phyloP scores from a whole-genome alignment of 306 rosid species.

The Cicer yamashitae region DNA sequence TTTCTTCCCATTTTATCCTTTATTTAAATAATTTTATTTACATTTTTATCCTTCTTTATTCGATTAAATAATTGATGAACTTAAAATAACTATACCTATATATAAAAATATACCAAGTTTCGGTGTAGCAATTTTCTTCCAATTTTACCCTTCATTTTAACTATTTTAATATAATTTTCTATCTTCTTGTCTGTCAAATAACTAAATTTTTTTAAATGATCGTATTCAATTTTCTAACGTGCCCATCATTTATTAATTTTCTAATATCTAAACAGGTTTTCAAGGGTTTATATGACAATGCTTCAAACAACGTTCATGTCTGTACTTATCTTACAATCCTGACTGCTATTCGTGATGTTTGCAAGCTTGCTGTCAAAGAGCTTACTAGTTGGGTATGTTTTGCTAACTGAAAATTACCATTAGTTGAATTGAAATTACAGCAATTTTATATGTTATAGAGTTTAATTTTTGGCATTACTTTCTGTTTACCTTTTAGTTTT shows the following conservation, averaged over 20 bases:
- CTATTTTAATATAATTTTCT: too few relatives aligned
- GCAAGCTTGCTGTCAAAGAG: constrained; percentile 97
- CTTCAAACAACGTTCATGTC: constrained; percentile 73
- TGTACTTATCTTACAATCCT: constrained; percentile 82
- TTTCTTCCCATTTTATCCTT: too few relatives aligned
- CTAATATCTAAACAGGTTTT: constrained; percentile 63
- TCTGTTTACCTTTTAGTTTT: neutral
- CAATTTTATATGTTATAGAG: neutral
- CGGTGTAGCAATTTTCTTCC: too few relatives aligned
- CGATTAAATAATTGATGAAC: too few relatives aligned
- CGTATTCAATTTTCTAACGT: too few relatives aligned
- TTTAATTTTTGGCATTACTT: constrained; percentile 8
- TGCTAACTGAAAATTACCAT: constrained; percentile 21
- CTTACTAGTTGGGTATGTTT: constrained; percentile 94
- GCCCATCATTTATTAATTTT: neutral
- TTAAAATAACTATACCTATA: too few relatives aligned
- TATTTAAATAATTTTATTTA: too few relatives aligned
- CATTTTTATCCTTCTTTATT: too few relatives aligned
- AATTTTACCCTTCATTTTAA: too few relatives aligned
- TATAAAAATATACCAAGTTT: too few relatives aligned
- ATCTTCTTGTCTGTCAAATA: too few relatives aligned
- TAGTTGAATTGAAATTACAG: neutral
- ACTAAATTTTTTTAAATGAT: too few relatives aligned
- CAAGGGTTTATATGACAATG: constrained; percentile 84
- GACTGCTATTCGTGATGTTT: constrained; percentile 97